phyloP scores from a whole-genome alignment of 257 asterid genomes.

The Anisodus acutangulus region DNA sequence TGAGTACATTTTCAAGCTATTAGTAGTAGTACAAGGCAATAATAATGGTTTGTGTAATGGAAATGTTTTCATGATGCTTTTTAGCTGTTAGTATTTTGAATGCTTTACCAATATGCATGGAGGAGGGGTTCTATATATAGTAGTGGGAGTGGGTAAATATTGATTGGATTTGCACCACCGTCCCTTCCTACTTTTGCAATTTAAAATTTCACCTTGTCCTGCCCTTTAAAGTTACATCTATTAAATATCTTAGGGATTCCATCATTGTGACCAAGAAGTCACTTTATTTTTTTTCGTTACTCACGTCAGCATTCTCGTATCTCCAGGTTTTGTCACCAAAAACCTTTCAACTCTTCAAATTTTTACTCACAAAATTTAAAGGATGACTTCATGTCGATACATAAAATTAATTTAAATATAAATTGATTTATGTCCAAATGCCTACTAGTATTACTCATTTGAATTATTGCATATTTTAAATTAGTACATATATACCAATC shows the following conservation, averaged over 20 bases:
- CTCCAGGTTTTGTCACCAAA: too few relatives aligned
- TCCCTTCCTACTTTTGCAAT: conserved; percentile 30
- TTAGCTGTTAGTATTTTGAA: not conserved
- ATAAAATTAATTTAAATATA: too few relatives aligned
- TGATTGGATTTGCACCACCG: conserved; percentile 34
- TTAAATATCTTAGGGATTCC: not conserved
- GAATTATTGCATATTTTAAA: not conserved
- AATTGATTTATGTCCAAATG: too few relatives aligned
- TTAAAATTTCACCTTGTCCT: conserved; percentile 30
- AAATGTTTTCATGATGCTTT: not conserved
- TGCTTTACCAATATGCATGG: conserved; percentile 3
- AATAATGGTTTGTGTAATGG: not conserved
- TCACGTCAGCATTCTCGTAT: too few relatives aligned
- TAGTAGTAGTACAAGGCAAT: not conserved
- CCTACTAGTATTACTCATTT: not conserved
- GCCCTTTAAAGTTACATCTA: not conserved
- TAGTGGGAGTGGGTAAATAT: not conserved
- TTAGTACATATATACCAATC: not conserved
- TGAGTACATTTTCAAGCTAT: conserved; percentile 20
- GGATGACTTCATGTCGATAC: too few relatives aligned
- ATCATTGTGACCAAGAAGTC: not conserved
- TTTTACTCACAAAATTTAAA: not conserved
- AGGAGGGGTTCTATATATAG: not conserved
- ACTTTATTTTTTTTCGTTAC: not conserved
- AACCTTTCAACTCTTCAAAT: not conserved